phyloP scores from a whole-genome alignment of 768 basidiomycete species.

The Kwoniella europaea region DNA sequence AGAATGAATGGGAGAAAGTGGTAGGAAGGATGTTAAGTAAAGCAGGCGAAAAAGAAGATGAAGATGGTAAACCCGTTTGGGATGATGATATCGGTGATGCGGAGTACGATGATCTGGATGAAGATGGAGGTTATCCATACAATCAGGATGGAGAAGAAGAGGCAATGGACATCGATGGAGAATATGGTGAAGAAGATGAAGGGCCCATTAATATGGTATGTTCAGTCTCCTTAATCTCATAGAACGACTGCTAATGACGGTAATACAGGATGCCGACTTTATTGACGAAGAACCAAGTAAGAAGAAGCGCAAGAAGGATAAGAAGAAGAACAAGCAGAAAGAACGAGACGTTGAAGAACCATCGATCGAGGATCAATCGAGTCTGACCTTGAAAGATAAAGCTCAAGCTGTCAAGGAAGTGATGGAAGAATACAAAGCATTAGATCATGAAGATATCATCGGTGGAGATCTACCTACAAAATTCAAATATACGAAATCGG shows the following conservation, averaged over 20 bases:
- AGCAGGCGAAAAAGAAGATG: constrained; percentile 56
- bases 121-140: constrained; percentile 61
- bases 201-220: constrained; percentile 55
- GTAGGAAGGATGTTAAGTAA: constrained; percentile 75
- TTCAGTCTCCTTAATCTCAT: background rate
- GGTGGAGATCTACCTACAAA: constrained; percentile 81
- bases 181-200: constrained; percentile 65
- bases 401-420: constrained; percentile 81
- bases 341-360: constrained; percentile 12
- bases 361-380: constrained; percentile 5
- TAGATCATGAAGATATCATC: constrained; percentile 96
- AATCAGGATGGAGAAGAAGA: constrained; percentile 59
- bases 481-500: constrained; percentile 81
- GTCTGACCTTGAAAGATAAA: constrained; percentile 79
- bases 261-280: constrained; percentile 52
- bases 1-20: constrained; percentile 77
- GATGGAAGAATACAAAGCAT: constrained; percentile 85
- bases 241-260: background rate
- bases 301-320: constrained; percentile 46
- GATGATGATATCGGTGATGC: constrained; percentile 79
- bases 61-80: constrained; percentile 79
- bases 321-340: constrained; percentile 34
- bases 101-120: constrained; percentile 63
- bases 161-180: constrained; percentile 45
- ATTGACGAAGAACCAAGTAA: constrained; percentile 42